These are phyloP conservation scores for Raffaelea arxii DNA, from an alignment of 2,329 filamentous ascomycete species.

Conservation along the genomic window DNA sequence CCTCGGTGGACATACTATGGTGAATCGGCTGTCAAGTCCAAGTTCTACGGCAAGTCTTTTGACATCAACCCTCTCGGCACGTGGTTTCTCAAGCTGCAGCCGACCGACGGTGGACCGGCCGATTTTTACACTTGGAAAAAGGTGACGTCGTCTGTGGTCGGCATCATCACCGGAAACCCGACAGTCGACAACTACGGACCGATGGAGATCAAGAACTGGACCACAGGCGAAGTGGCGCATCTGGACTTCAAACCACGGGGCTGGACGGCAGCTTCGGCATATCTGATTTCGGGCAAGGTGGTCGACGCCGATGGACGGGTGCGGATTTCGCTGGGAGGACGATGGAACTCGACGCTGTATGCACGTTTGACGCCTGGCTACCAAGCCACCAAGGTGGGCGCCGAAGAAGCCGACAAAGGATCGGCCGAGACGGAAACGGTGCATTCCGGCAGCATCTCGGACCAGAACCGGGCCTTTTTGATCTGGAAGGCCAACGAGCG, in stretches of 20 bases:
- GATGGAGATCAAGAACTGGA: conserved; percentile 98
- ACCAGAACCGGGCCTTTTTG: conserved; percentile 68
- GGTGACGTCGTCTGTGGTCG: conserved; percentile 92
- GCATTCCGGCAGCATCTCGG: conserved; percentile 44
- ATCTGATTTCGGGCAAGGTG: conserved; percentile 79
- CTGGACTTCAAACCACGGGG: conserved; percentile 92
- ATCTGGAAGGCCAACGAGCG: conserved; percentile 86
- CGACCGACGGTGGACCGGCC: conserved; percentile 60
- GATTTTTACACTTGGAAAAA: conserved; percentile 99
- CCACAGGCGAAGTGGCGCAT: conserved; percentile 79
- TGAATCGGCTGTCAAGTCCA: conserved; percentile 88
- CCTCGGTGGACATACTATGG: conserved; percentile 96
- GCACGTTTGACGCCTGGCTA: conserved; percentile 86
- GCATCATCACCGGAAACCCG: conserved; percentile 94
- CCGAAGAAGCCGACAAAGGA: conserved; percentile 21
- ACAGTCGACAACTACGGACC: conserved; percentile 95
- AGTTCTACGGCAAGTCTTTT: conserved; percentile 96
- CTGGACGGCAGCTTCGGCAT: conserved; percentile 90
- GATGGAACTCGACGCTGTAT: conserved; percentile 97
- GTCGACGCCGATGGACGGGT: conserved; percentile 70
- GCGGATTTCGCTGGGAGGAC: conserved; percentile 80
- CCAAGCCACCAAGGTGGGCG: conserved; percentile 51
- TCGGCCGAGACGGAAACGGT: conserved; percentile 15
- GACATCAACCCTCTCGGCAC: conserved; percentile 94
- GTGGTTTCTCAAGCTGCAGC: conserved; percentile 85